Evolutionary conservation across 345 rosid genomes (phyloP).

Genomic region (Brassica carinata): DNA sequence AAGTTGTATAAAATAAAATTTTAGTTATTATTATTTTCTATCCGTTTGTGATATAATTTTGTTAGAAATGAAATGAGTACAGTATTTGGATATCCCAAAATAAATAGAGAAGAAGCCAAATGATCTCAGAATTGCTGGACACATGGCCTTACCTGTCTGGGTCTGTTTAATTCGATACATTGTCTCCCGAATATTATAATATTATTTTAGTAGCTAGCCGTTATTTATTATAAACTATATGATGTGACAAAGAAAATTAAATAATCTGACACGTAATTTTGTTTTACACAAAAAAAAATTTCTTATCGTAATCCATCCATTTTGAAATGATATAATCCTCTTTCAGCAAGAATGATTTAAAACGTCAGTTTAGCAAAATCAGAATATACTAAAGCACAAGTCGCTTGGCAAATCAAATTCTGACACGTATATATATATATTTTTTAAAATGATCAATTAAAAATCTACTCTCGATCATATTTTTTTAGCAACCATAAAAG

Average conservation of each 20-base stretch:
- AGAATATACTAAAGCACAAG: not conserved
- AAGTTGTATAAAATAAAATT: not conserved
- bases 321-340: not conserved
- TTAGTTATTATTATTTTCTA: not conserved
- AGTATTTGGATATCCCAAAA: constrained; percentile 7
- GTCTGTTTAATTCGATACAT: constrained; percentile 16
- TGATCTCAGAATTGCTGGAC: constrained; percentile 23
- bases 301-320: not conserved
- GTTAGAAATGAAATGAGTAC: not conserved
- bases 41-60: not conserved
- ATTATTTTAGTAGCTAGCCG: not conserved
- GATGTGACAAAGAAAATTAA: not conserved
- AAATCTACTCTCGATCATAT: no score
- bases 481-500: no score
- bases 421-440: no score
- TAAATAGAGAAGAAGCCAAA: not conserved
- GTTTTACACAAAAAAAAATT: not conserved
- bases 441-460: no score
- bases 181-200: constrained; percentile 16
- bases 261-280: not conserved
- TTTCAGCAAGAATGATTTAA: not conserved
- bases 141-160: constrained; percentile 34
- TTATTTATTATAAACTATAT: not conserved
- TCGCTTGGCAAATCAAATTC: no score
- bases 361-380: not conserved